Conservation (phyloP, 2,329 filamentous ascomycete species). For the Ophiostoma angusticollis region DNA sequence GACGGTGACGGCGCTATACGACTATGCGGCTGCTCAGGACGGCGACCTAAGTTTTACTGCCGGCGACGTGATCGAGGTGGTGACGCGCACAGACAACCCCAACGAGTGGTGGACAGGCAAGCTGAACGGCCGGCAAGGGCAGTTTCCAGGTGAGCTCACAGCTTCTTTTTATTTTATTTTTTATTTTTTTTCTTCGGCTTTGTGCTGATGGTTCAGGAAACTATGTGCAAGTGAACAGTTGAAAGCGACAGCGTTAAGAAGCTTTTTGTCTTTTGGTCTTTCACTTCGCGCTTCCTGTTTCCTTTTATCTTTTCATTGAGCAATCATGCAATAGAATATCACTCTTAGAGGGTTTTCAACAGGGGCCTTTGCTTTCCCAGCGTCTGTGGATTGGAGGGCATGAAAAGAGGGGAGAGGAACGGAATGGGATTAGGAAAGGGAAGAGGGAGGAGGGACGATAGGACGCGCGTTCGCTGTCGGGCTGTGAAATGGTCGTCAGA, state of each 20-base stretch:
- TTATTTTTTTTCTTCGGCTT: not conserved
- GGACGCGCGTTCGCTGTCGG: too few relatives aligned
- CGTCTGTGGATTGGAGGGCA: too few relatives aligned
- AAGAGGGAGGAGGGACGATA: too few relatives aligned
- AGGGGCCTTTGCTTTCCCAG: too few relatives aligned
- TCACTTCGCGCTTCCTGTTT: not conserved
- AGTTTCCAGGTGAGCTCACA: slow-evolving; percentile 94
- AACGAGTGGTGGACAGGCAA: slow-evolving; percentile 97
- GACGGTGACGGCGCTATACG: slow-evolving; percentile 82
- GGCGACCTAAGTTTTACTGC: slow-evolving; percentile 84
- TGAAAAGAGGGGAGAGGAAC: too few relatives aligned
- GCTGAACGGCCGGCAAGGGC: slow-evolving; percentile 66
- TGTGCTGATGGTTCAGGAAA: slow-evolving; percentile 2
- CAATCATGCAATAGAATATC: slow-evolving; percentile 7
- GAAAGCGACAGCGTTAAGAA: not conserved
- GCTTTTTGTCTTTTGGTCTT: not conserved
- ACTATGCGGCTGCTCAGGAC: slow-evolving; percentile 90
- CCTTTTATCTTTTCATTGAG: not conserved
- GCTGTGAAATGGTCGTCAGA: too few relatives aligned
- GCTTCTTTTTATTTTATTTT: slow-evolving; percentile 8
- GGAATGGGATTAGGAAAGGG: too few relatives aligned
- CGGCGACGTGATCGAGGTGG: slow-evolving; percentile 82
- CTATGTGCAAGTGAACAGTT: slow-evolving; percentile 7
- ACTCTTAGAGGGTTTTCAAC: too few relatives aligned
- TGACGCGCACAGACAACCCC: slow-evolving; percentile 69